Percentiles rank a stretch among this genome's conserved stretches.
Evolutionary conservation across 2,329 filamentous ascomycete species (phyloP).

Genomic region (Ceratocystiopsis minuta): DNA sequence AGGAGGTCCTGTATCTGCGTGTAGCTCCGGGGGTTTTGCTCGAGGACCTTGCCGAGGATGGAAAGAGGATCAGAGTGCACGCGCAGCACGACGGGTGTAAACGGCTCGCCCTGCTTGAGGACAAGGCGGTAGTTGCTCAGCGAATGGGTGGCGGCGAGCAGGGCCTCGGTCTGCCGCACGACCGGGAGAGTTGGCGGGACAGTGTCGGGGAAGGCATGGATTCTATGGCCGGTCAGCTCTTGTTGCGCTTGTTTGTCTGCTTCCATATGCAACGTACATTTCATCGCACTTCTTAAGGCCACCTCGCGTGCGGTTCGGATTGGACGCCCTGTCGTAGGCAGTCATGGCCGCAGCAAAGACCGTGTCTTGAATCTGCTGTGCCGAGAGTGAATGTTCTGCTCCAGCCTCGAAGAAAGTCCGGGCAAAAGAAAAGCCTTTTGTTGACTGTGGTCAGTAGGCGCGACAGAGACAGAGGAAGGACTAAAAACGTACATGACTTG

Average conservation of each 20-base stretch:
- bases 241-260: too few species aligned
- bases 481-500: conserved; percentile 33
- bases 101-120: conserved; percentile 62
- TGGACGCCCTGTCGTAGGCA: conserved; percentile 66
- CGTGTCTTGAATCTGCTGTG: conserved; percentile 35
- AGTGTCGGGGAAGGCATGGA: conserved; percentile 43
- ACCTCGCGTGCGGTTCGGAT: conserved; percentile 59
- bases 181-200: conserved; percentile 34
- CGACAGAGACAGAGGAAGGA: neutral
- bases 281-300: conserved; percentile 62
- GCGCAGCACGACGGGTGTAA: conserved; percentile 61
- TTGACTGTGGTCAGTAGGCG: too few species aligned
- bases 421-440: too few species aligned
- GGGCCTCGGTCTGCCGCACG: conserved; percentile 36
- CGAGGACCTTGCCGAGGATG: conserved; percentile 53
- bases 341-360: conserved; percentile 46
- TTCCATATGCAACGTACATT: conserved; percentile 32
- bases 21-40: conserved; percentile 59
- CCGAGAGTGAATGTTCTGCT: conserved; percentile 27
- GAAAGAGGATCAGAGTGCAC: conserved; percentile 58
- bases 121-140: conserved; percentile 62
- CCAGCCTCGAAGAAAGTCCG: too few species aligned
- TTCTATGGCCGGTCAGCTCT: conserved; percentile 21
- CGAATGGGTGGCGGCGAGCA: conserved; percentile 56
- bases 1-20: conserved; percentile 58